These are phyloP conservation scores for Sistotremastrum suecicum DNA, from an alignment of 768 basidiomycete genomes.

Conservation along the genomic window DNA sequence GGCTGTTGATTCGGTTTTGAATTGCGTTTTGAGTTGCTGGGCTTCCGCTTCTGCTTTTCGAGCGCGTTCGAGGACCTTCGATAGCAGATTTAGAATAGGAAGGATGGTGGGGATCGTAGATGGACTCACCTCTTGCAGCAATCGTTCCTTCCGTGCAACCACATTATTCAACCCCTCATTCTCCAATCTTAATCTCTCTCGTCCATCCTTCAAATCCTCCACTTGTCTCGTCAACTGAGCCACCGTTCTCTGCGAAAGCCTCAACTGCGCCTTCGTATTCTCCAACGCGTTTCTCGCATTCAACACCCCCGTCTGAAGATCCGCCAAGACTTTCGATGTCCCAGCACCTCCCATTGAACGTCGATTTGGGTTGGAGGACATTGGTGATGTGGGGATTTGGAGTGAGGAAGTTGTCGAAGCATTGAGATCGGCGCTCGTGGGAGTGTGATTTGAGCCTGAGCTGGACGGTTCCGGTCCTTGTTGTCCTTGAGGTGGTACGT, in stretches of 20 bases:
- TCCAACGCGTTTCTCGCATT: constrained; percentile 72
- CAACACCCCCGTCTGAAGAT: constrained; percentile 72
- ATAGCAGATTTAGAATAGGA: neutral
- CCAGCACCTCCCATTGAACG: constrained; percentile 41
- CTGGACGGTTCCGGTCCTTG: constrained; percentile 20
- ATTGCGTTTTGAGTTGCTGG: constrained; percentile 46
- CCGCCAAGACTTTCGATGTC: constrained; percentile 82
- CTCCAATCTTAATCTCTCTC: constrained; percentile 70
- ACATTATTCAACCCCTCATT: constrained; percentile 84
- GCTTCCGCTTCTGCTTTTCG: constrained; percentile 77
- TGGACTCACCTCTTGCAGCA: constrained; percentile 65
- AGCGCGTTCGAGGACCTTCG: constrained; percentile 52
- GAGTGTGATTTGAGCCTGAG: constrained; percentile 11
- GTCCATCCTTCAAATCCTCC: constrained; percentile 78
- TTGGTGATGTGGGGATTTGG: constrained; percentile 33
- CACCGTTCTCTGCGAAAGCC: constrained; percentile 70
- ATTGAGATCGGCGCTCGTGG: constrained; percentile 14
- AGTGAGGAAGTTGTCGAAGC: constrained; percentile 21
- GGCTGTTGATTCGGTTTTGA: constrained; percentile 57
- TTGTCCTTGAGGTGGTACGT: no score
- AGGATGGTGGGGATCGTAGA: neutral
- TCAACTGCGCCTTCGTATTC: constrained; percentile 71
- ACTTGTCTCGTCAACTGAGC: constrained; percentile 74
- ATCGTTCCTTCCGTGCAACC: constrained; percentile 72
- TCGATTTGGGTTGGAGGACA: constrained; percentile 18